Percentiles rank a stretch among this genome's conserved stretches.
These are phyloP conservation scores for Nitzschia sp. DNA, from an alignment of 108 stramenopile species.

Conservation along the genomic window DNA sequence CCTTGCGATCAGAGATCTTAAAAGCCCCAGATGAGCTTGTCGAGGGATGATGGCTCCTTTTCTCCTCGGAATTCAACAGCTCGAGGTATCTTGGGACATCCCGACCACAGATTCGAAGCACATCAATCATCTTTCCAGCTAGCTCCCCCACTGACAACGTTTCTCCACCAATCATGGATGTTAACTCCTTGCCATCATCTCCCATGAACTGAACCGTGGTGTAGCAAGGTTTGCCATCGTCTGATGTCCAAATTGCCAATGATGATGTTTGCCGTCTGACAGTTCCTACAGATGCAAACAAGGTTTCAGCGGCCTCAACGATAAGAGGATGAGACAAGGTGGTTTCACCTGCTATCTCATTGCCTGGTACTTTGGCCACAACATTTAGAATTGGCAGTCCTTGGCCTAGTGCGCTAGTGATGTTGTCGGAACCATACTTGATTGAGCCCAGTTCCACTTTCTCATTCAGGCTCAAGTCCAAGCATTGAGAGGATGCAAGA, in stretches of 20 bases:
- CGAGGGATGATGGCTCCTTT: not conserved
- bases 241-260: not conserved
- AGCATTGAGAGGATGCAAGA: too few relatives aligned
- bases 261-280: not conserved
- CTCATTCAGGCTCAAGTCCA: too few relatives aligned
- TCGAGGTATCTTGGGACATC: constrained; percentile 21
- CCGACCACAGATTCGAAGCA: not conserved
- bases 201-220: constrained; percentile 12
- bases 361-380: constrained; percentile 5
- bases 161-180: constrained; percentile 3
- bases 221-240: not conserved
- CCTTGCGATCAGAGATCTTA: not conserved
- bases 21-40: not conserved
- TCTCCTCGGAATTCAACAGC: constrained; percentile 16
- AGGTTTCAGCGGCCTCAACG: constrained; percentile 32
- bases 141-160: not conserved
- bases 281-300: constrained; percentile 17
- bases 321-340: constrained; percentile 36
- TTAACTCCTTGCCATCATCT: not conserved
- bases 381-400: constrained; percentile 17
- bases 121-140: constrained; percentile 8
- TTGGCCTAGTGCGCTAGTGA: not conserved
- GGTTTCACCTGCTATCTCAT: not conserved
- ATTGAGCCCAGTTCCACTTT: not conserved
- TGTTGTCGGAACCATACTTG: not conserved